A percentile compares a stretch with the other conserved stretches of the same genome.
phyloP scores from a whole-genome alignment of 495 filamentous ascomycete genomes.

The Aspergillus cavernicola region DNA sequence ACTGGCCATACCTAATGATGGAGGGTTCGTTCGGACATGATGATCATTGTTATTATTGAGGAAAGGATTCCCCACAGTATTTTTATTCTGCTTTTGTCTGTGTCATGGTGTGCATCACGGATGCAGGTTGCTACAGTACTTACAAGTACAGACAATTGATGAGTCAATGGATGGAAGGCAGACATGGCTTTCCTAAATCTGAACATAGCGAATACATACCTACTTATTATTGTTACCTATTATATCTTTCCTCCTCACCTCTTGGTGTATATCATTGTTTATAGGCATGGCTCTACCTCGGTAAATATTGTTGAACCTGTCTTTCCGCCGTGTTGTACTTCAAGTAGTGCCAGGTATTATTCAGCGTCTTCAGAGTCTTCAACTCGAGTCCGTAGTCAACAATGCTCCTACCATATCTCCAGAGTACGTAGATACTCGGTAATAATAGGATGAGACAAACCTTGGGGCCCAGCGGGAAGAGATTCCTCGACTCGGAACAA shows the following conservation, averaged over 20 bases:
- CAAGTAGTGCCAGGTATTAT: too few species aligned
- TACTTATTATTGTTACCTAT: neutral
- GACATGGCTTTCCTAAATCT: neutral
- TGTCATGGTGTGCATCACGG: neutral
- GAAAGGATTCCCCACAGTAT: neutral
- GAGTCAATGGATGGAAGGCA: neutral
- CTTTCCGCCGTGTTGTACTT: too few species aligned
- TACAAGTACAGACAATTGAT: neutral
- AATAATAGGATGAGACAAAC: too few species aligned
- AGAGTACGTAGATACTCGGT: too few species aligned
- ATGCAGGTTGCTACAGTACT: neutral
- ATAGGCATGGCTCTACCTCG: neutral
- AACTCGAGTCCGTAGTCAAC: too few species aligned
- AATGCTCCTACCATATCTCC: too few species aligned
- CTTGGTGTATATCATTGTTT: neutral
- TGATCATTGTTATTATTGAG: constrained; percentile 1
- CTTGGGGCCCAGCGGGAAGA: too few species aligned
- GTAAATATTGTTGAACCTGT: too few species aligned
- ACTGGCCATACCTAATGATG: neutral
- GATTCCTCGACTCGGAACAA: too few species aligned
- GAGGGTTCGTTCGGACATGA: neutral
- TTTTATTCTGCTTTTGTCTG: neutral
- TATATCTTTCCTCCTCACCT: neutral
- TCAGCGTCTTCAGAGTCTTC: too few species aligned
- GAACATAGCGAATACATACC: neutral